Conservation (phyloP, 768 basidiomycete genomes). For the Chalciporus piperatus region DNA sequence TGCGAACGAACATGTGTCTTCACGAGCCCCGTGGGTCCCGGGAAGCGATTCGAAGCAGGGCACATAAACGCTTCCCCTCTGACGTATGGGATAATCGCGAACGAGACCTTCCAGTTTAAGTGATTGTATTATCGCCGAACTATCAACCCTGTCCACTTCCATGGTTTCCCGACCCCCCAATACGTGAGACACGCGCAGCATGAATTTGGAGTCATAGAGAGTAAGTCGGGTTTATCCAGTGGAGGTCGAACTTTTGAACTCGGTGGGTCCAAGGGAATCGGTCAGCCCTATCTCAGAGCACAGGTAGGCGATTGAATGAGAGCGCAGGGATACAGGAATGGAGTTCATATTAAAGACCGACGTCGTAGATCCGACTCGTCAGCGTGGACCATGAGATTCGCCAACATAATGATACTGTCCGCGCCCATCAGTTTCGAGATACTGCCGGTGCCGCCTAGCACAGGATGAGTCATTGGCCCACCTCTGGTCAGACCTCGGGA, state of each 20-base stretch:
- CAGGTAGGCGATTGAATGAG: not conserved
- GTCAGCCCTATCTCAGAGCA: not conserved
- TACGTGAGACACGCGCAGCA: slow-evolving; percentile 13
- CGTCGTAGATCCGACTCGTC: not conserved
- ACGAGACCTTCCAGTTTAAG: slow-evolving; percentile 4
- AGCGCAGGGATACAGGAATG: not conserved
- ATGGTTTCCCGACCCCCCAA: slow-evolving; percentile 18
- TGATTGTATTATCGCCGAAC: slow-evolving; percentile 23
- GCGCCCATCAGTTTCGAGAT: slow-evolving; percentile 12
- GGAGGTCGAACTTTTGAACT: too few species aligned
- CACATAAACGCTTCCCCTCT: not conserved
- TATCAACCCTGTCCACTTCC: slow-evolving; percentile 14
- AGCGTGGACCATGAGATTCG: not conserved
- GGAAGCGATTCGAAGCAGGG: not conserved
- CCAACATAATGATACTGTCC: slow-evolving; percentile 7
- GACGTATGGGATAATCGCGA: not conserved
- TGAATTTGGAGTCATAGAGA: not conserved
- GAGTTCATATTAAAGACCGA: slow-evolving; percentile 3
- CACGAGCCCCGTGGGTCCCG: not conserved
- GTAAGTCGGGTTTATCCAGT: not conserved
- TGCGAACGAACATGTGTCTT: not conserved
- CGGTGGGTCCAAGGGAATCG: not conserved
- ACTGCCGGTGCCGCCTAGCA: not conserved
- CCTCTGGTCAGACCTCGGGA: not conserved
- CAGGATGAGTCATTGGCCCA: not conserved